Base-by-base conservation (phyloP, 139 green algal species). In the Picochlorum sp. region DNA sequence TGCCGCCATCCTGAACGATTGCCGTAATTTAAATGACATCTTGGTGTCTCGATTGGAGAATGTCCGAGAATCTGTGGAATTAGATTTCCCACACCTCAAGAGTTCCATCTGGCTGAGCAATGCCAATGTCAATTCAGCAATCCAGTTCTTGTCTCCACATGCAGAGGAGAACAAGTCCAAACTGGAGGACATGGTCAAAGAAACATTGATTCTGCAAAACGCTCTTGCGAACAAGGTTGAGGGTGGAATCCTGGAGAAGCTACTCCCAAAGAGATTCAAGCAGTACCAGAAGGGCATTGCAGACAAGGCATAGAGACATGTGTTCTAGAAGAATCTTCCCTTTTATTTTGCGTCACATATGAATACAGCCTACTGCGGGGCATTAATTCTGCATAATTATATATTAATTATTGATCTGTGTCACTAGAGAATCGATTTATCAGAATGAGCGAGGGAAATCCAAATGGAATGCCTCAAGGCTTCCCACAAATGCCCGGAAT, bases 211-310 rank as follows among this genome's bases (percentile, higher is more conserved):
- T 44, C 41, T 85, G 51, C 56, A 74, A 41, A 63, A 47, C 2
- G 69, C 76, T 8, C 61, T 85, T 51, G 28, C 71, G 15, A 56
- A 66, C 10, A 50, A 61, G 9, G 59, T 69, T 6, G 23, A 69
- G 10, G 62, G 64, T 10, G 64, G 66, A 24, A 49, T 89, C 28
- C 72, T 95, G 61, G 87, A 95, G 78, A 76, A 73, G 28, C 71
- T 93, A 63, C 83, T 95, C 72, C 87, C 87, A 62, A 91, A 91
- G 73, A 81, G 87, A 7, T 89, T 76, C 74, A 95, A 95, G 78
- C 87, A 95, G 76, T 92, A 88, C 77, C 50, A 77, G 28, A 91
- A 91, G 76, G 85, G 84, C 30, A 80, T 89, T 41, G 58, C 58
- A 32, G 64, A 51, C 49, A 77, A 65, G 61, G 68, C 61, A 9